Base-by-base conservation (phyloP, 192 early-diverging fungal species). In the Spizellomyces sp. region DNA sequence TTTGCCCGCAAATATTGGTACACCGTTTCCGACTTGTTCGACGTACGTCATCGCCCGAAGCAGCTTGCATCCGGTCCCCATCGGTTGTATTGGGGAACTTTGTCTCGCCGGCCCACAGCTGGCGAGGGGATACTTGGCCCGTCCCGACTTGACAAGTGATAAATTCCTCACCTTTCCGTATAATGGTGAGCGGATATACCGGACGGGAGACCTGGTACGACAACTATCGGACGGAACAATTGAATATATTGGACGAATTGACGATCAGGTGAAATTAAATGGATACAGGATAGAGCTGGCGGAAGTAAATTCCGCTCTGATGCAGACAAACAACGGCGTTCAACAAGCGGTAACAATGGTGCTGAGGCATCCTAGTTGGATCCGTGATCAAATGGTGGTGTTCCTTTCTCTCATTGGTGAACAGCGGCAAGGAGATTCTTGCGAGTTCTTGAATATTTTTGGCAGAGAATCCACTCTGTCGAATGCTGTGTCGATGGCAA, bases 81-180 rank as follows among this genome's bases (percentile, higher is more conserved):
- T 55, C 15, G 75, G 75, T 17, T 41, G 41, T 3, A 19, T 61
- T 3, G 83, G 83, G 0, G 83, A 84, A 48, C 54, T 84, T 5
- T 76, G 48, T 27, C 76, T 84, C 9, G 71, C 76, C 7, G 83
- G 83, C 5, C 22, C 54, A 14, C 64, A 77, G 21, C 81, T 84
- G 44, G 60, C 71, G 9, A 41, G 45, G 5, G 83, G 83, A 12
- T 84, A 84, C 68, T 17, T 84, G 3, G 78, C 74, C 48, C 64
- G 78, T 15, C 69, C 69, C 42, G 80, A 80, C 42, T 58, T 81
- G n/a, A 85, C 70, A 12, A 45, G 14, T 17, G 48, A 76, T 44
- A 63, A 58, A 42, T 84, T 84, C 41, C 41, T 82, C 43, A 48
- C 45, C 15, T 55, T 68, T 43, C 83, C 75, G 9, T 14, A 12